phyloP scores from a whole-genome alignment of 2,329 filamentous ascomycete genomes.

The Colletotrichum tofieldiae region DNA sequence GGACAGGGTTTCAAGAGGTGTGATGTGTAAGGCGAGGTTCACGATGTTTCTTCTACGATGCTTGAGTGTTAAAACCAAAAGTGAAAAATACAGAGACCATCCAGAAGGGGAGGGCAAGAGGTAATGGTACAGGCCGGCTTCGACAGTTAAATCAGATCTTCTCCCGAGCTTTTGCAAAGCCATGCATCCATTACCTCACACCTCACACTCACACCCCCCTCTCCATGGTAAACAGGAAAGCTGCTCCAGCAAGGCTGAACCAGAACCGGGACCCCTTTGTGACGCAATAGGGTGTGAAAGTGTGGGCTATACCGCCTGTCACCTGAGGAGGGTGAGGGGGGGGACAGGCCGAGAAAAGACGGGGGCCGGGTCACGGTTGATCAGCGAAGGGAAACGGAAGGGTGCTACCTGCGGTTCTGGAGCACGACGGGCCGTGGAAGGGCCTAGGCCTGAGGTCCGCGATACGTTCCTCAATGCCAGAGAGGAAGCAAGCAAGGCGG shows the following conservation, averaged over 20 bases:
- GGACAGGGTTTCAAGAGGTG: neutral
- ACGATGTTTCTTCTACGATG: neutral
- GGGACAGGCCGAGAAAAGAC: neutral
- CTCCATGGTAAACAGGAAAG: neutral
- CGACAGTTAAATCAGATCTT: neutral
- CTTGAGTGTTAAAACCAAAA: neutral
- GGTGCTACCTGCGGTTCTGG: neutral
- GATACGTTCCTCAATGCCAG: neutral
- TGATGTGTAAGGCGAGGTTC: neutral
- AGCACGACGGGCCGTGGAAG: neutral
- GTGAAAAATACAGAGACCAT: neutral
- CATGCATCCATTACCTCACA: slow-evolving; percentile 39
- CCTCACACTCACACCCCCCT: slow-evolving; percentile 2
- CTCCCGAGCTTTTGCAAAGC: neutral
- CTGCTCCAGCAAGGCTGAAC: slow-evolving; percentile 21
- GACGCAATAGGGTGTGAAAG: slow-evolving; percentile 38
- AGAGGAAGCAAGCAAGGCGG: neutral
- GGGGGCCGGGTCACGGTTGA: slow-evolving; percentile 9
- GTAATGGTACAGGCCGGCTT: slow-evolving; percentile 6
- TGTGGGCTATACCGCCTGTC: slow-evolving; percentile 6
- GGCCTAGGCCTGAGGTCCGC: neutral
- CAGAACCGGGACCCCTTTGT: slow-evolving; percentile 10
- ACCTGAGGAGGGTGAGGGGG: neutral
- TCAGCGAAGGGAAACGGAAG: neutral
- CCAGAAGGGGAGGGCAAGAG: neutral